phyloP scores from a whole-genome alignment of 441 rosid species.

The Daphne laureola region DNA sequence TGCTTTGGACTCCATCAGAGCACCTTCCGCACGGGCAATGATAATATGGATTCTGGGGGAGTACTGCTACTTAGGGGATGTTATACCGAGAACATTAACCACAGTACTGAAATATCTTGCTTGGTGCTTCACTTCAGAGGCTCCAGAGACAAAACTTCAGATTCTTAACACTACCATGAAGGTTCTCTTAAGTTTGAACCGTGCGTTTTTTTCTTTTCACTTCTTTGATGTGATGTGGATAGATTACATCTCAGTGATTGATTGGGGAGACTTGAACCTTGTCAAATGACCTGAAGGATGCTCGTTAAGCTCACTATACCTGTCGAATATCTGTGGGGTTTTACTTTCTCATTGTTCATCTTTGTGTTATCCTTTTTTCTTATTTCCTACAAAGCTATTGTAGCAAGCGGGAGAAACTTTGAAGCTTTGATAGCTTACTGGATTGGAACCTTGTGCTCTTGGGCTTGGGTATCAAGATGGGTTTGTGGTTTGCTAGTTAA shows the following conservation, averaged over 20 bases:
- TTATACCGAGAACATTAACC: conserved; percentile 64
- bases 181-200: conserved; percentile 32
- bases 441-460: no score
- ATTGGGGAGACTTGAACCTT: background rate
- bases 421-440: no score
- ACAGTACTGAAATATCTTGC: conserved; percentile 83
- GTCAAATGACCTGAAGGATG: background rate
- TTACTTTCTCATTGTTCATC: no score
- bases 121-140: conserved; percentile 82
- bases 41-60: conserved; percentile 94
- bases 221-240: background rate
- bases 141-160: conserved; percentile 84
- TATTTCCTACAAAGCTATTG: no score
- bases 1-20: conserved; percentile 74
- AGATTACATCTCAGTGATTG: background rate
- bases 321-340: no score
- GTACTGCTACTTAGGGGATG: conserved; percentile 66
- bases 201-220: conserved; percentile 9
- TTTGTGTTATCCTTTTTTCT: no score
- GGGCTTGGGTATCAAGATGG: no score
- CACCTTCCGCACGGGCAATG: conserved; percentile 82
- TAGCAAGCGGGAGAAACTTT: no score
- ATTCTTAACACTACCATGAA: conserved; percentile 67
- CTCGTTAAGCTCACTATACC: no score
- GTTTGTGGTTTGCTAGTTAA: no score